These are phyloP conservation scores for Populus alba DNA, from an alignment of 345 rosid genomes.

Conservation along the genomic window DNA sequence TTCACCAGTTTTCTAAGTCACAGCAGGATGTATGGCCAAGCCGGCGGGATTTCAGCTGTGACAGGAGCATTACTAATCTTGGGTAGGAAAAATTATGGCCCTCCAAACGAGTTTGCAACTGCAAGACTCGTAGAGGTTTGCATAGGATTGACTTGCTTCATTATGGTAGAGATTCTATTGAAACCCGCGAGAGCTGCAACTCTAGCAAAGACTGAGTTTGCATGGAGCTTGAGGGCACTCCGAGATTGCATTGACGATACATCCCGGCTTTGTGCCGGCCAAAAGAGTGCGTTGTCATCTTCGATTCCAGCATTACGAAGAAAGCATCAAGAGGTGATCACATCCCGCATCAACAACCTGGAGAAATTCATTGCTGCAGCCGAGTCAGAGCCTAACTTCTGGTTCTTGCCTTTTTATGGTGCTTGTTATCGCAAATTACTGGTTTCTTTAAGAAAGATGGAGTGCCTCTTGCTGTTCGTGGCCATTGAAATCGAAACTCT, in stretches of 20 bases:
- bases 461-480: slow-evolving; percentile 43
- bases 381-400: slow-evolving; percentile 49
- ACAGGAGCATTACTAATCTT: slow-evolving; percentile 59
- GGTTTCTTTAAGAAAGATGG: slow-evolving; percentile 38
- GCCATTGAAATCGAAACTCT: slow-evolving; percentile 34
- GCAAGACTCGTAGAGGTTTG: slow-evolving; percentile 55
- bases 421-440: slow-evolving; percentile 39
- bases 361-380: slow-evolving; percentile 48
- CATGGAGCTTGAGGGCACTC: slow-evolving; percentile 29
- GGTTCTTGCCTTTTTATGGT: slow-evolving; percentile 47
- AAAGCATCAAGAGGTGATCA: slow-evolving; percentile 37
- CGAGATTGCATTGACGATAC: slow-evolving; percentile 26
- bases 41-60: slow-evolving; percentile 57
- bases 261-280: slow-evolving; percentile 18
- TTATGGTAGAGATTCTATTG: slow-evolving; percentile 41
- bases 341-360: slow-evolving; percentile 28
- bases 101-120: slow-evolving; percentile 53
- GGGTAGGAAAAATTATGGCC: slow-evolving; percentile 58
- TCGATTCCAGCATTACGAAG: slow-evolving; percentile 26
- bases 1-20: slow-evolving; percentile 53
- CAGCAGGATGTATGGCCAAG: slow-evolving; percentile 62
- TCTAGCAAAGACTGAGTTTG: slow-evolving; percentile 49
- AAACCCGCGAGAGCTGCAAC: slow-evolving; percentile 57
- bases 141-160: slow-evolving; percentile 56
- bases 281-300: slow-evolving; percentile 20